These are phyloP conservation scores for Letharia lupina DNA, from an alignment of 495 filamentous ascomycete genomes.

Conservation along the genomic window DNA sequence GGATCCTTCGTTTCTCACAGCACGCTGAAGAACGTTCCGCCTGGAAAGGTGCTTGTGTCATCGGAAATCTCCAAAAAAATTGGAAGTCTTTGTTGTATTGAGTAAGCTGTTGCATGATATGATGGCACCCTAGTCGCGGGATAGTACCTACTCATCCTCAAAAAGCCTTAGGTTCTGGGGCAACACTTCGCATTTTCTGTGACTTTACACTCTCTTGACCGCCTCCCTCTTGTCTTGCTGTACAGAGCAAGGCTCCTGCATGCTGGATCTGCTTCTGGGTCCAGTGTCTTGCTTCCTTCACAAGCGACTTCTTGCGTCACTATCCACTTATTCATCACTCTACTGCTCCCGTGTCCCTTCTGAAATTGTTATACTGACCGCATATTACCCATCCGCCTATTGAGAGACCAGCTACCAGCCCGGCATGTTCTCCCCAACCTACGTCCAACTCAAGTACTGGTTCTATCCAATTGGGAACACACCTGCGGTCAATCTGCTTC, in stretches of 20 bases:
- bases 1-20: too few species aligned
- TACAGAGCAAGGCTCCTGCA: neutral
- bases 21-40: neutral
- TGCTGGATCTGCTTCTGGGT: neutral
- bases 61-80: too few species aligned
- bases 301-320: neutral
- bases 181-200: neutral
- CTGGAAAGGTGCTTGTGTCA: neutral
- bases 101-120: neutral
- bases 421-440: neutral
- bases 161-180: neutral
- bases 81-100: neutral
- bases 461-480: constrained; percentile 46
- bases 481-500: constrained; percentile 41
- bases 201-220: neutral
- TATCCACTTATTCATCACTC: neutral
- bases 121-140: neutral
- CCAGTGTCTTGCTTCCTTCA: neutral
- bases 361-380: neutral
- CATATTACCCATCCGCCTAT: neutral
- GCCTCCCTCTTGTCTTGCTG: neutral
- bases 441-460: constrained; percentile 3
- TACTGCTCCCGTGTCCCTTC: neutral
- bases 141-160: neutral
- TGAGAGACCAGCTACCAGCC: neutral